Evolutionary conservation across 306 rosid genomes (phyloP).

Genomic region (Vigna mungo): DNA sequence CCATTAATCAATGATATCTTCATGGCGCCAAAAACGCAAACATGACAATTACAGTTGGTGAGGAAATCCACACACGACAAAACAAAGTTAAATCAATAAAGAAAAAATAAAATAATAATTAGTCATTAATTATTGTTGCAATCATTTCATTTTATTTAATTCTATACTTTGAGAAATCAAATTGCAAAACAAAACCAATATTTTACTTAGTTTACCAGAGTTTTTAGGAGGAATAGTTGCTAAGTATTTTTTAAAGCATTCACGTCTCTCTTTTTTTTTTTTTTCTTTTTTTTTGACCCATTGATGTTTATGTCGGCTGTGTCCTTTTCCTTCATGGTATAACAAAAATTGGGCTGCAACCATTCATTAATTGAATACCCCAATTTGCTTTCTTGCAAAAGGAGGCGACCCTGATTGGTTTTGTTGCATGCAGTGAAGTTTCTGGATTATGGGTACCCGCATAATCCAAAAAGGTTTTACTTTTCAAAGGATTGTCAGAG

Average conservation of each 20-base stretch:
- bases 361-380: slow-evolving; percentile 27
- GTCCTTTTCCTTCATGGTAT: slow-evolving; percentile 48
- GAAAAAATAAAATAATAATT: background rate
- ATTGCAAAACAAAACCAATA: background rate
- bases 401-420: slow-evolving; percentile 45
- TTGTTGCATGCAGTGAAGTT: slow-evolving; percentile 51
- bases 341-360: slow-evolving; percentile 15
- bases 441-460: slow-evolving; percentile 49
- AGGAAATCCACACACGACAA: slow-evolving; percentile 35
- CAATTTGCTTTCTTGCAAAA: slow-evolving; percentile 44
- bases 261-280: no score
- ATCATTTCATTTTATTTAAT: slow-evolving; percentile 36
- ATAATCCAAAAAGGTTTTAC: slow-evolving; percentile 44
- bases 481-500: slow-evolving; percentile 48
- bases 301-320: slow-evolving; percentile 43
- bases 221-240: slow-evolving; percentile 30
- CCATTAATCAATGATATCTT: background rate
- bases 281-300: slow-evolving; percentile 38
- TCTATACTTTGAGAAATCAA: background rate
- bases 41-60: slow-evolving; percentile 39
- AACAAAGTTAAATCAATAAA: background rate
- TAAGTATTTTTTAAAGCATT: slow-evolving; percentile 19
- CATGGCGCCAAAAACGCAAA: slow-evolving; percentile 51
- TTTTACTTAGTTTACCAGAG: background rate
- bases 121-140: slow-evolving; percentile 42